These are phyloP conservation scores for Nakaseomyces glabratus DNA, from an alignment of 1,139 yeast genomes.

Conservation along the genomic window DNA sequence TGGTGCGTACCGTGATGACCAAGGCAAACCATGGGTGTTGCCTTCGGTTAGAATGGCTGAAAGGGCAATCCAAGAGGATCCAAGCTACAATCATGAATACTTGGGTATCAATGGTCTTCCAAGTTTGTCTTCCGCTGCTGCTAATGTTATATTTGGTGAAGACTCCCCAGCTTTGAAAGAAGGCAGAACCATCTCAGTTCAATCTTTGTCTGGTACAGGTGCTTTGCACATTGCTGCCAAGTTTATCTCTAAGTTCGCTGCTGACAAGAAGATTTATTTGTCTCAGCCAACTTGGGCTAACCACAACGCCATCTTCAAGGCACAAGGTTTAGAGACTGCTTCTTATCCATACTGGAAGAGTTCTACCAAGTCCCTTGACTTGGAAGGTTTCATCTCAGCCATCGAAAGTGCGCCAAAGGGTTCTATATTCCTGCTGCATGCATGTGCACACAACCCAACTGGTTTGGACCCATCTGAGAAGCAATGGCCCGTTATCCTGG, in stretches of 20 bases:
- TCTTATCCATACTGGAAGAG: slow-evolving; percentile 78
- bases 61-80: slow-evolving; percentile 42
- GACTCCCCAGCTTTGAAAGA: slow-evolving; percentile 48
- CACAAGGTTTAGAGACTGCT: slow-evolving; percentile 54
- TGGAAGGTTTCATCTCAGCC: slow-evolving; percentile 61
- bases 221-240: slow-evolving; percentile 84
- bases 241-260: slow-evolving; percentile 48
- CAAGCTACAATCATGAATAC: slow-evolving; percentile 82
- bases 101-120: slow-evolving; percentile 77
- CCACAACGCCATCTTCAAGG: slow-evolving; percentile 73
- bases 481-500: slow-evolving; percentile 71
- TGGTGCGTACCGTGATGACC: slow-evolving; percentile 92
- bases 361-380: slow-evolving; percentile 51
- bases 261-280: slow-evolving; percentile 49
- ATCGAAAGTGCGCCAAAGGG: slow-evolving; percentile 67
- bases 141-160: slow-evolving; percentile 66
- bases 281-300: slow-evolving; percentile 97
- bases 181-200: slow-evolving; percentile 60
- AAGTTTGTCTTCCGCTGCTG: slow-evolving; percentile 64
- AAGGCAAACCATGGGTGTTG: slow-evolving; percentile 88
- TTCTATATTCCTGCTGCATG: slow-evolving; percentile 76
- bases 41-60: slow-evolving; percentile 79
- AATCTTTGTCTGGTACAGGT: slow-evolving; percentile 91
- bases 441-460: slow-evolving; percentile 98
- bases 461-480: slow-evolving; percentile 87